Evolutionary conservation across 495 filamentous ascomycete genomes (phyloP).

Genomic region (Chaetomium cochliodes): DNA sequence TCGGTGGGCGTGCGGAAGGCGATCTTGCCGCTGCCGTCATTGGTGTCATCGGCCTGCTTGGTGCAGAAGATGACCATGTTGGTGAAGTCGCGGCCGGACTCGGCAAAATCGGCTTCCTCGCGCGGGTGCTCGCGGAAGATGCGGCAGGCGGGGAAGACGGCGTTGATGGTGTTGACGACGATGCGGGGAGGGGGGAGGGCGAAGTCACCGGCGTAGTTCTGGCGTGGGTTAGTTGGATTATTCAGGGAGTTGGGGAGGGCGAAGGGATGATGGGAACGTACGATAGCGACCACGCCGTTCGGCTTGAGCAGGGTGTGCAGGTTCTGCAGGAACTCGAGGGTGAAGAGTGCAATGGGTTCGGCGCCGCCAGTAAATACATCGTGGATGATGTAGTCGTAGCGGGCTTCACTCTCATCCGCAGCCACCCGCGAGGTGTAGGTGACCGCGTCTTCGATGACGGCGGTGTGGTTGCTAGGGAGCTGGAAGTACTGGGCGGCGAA

Average conservation of each 20-base stretch:
- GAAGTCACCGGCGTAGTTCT: constrained; percentile 98
- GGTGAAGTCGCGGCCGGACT: constrained; percentile 66
- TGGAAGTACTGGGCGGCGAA: constrained; percentile 82
- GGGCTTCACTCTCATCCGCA: constrained; percentile 37
- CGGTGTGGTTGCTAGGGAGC: constrained; percentile 72
- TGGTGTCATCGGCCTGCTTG: constrained; percentile 45
- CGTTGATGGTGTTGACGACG: constrained; percentile 67
- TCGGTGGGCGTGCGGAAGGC: constrained; percentile 65
- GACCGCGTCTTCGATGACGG: constrained; percentile 79
- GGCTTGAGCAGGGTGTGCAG: constrained; percentile 67
- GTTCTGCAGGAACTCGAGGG: constrained; percentile 70
- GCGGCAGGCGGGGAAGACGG: constrained; percentile 75
- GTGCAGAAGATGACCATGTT: constrained; percentile 85
- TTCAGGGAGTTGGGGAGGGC: neutral
- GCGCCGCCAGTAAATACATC: constrained; percentile 99
- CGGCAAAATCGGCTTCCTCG: constrained; percentile 39
- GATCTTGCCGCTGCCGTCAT: constrained; percentile 45
- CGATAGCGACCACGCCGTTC: constrained; percentile 85
- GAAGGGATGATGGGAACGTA: constrained; percentile 43
- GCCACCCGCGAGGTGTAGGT: constrained; percentile 62
- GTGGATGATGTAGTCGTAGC: constrained; percentile 90
- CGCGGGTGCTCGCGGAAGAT: constrained; percentile 77
- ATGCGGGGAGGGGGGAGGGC: constrained; percentile 66
- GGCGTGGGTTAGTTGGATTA: neutral
- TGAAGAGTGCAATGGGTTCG: constrained; percentile 86